A percentile compares a stretch with the other conserved stretches of the same genome.
Conservation (phyloP, 345 rosid species). For the Eucalyptus sp. region DNA sequence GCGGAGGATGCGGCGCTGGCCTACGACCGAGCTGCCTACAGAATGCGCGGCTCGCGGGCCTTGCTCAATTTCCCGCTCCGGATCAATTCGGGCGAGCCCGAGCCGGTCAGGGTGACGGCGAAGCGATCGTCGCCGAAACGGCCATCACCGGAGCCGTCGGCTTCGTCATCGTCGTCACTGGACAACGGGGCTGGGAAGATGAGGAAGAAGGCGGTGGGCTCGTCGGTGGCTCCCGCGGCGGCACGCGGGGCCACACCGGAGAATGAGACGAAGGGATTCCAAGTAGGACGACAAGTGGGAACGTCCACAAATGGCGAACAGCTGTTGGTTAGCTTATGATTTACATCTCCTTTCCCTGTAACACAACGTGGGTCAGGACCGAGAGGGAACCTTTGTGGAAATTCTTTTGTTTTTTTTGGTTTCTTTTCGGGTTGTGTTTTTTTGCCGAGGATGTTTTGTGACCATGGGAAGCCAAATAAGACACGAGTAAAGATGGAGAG, state of each 20-base stretch:
- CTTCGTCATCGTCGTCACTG: slow-evolving; percentile 16
- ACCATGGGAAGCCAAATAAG: background rate
- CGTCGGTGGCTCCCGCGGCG: background rate
- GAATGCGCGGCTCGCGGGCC: slow-evolving; percentile 13
- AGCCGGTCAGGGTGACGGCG: slow-evolving; percentile 71
- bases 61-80: slow-evolving; percentile 5
- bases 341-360: too few species aligned
- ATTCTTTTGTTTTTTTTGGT: background rate
- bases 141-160: slow-evolving; percentile 28
- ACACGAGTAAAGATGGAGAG: background rate
- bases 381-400: background rate
- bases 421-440: background rate
- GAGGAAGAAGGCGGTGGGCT: background rate
- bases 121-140: slow-evolving; percentile 71
- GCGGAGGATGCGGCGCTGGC: slow-evolving; percentile 12
- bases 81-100: slow-evolving; percentile 32
- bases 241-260: background rate
- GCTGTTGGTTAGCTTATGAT: background rate
- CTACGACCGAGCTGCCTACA: slow-evolving; percentile 11
- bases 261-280: background rate
- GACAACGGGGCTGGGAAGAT: slow-evolving; percentile 42
- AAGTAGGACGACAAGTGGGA: slow-evolving; percentile 17
- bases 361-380: background rate
- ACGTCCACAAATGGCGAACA: slow-evolving; percentile 18
- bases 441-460: background rate